These are phyloP conservation scores for Hypoxylon sp. DNA, from an alignment of 2,329 filamentous ascomycete genomes.

Conservation along the genomic window DNA sequence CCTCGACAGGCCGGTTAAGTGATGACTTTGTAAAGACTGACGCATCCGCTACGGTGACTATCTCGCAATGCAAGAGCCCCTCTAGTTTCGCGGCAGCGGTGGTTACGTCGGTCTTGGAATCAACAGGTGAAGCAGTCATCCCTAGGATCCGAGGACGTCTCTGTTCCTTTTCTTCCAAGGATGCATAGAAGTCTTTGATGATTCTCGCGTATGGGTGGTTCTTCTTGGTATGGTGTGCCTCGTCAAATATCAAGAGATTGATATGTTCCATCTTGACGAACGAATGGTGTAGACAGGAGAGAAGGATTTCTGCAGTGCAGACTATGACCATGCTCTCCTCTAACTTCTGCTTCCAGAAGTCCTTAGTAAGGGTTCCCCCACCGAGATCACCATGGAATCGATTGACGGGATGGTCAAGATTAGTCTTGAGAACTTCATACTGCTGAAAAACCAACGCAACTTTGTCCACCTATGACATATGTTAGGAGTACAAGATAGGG, in stretches of 20 bases:
- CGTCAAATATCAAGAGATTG: constrained; percentile 93
- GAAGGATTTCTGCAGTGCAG: constrained; percentile 89
- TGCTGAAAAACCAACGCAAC: constrained; percentile 94
- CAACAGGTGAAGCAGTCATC: constrained; percentile 96
- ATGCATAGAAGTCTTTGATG: constrained; percentile 83
- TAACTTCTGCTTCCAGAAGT: constrained; percentile 65
- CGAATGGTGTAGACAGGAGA: constrained; percentile 80
- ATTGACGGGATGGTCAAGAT: constrained; percentile 80
- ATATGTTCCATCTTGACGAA: constrained; percentile 85
- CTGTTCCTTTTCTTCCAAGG: constrained; percentile 57
- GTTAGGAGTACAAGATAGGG: constrained; percentile 17
- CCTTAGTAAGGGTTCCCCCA: constrained; percentile 54
- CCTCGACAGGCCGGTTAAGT: constrained; percentile 68
- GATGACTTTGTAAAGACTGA: constrained; percentile 67
- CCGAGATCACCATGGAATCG: constrained; percentile 79
- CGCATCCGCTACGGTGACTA: constrained; percentile 75
- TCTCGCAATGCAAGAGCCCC: constrained; percentile 79
- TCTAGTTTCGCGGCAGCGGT: constrained; percentile 81
- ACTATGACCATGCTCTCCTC: constrained; percentile 83
- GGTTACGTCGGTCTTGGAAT: constrained; percentile 79
- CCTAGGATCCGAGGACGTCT: constrained; percentile 84
- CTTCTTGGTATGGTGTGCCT: constrained; percentile 96
- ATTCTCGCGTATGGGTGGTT: constrained; percentile 91
- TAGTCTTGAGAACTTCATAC: constrained; percentile 81
- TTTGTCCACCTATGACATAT: constrained; percentile 75